These are phyloP conservation scores for Closterium sp. DNA, from an alignment of 139 green algal species.

Conservation along the genomic window DNA sequence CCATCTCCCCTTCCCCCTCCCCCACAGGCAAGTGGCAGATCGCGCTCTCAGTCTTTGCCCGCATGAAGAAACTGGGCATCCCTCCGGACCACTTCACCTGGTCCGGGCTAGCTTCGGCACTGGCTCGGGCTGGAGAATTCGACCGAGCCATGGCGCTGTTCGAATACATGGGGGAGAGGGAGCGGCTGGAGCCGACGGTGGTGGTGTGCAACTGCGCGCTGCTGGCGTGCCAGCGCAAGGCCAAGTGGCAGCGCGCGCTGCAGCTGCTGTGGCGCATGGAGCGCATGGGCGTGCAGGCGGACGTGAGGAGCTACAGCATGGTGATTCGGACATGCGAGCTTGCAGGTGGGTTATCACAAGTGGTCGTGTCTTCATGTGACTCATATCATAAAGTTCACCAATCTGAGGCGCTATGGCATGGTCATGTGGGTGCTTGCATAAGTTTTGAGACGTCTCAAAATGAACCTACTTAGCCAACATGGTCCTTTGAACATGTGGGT, in stretches of 20 bases:
- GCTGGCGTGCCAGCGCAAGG: constrained; percentile 21
- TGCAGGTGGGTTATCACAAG: constrained; percentile 22
- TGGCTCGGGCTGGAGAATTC: constrained; percentile 47
- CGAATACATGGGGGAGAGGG: constrained; percentile 23
- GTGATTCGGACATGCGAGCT: constrained; percentile 61
- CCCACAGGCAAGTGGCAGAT: constrained; percentile 6
- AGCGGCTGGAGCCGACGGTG: constrained; percentile 3
- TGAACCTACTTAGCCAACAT: too few relatives aligned
- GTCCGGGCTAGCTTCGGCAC: constrained; percentile 62
- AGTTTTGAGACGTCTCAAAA: too few relatives aligned
- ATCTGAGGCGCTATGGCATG: too few relatives aligned
- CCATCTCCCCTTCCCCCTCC: background rate
- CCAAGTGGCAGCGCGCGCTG: constrained; percentile 35
- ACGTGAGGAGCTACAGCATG: constrained; percentile 50
- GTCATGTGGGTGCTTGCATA: too few relatives aligned
- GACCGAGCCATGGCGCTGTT: constrained; percentile 53
- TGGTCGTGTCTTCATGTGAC: too few relatives aligned
- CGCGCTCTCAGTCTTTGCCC: background rate
- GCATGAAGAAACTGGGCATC: constrained; percentile 54
- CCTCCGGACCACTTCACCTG: constrained; percentile 60
- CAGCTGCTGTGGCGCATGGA: constrained; percentile 38
- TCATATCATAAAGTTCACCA: too few relatives aligned
- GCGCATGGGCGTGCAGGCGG: constrained; percentile 14
- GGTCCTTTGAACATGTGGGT: too few relatives aligned
- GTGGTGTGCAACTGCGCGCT: constrained; percentile 26